Percentiles rank a stretch among this genome's conserved stretches.
Conservation (phyloP, 495 filamentous ascomycete species). For the Aspergillus bertholletiae region DNA sequence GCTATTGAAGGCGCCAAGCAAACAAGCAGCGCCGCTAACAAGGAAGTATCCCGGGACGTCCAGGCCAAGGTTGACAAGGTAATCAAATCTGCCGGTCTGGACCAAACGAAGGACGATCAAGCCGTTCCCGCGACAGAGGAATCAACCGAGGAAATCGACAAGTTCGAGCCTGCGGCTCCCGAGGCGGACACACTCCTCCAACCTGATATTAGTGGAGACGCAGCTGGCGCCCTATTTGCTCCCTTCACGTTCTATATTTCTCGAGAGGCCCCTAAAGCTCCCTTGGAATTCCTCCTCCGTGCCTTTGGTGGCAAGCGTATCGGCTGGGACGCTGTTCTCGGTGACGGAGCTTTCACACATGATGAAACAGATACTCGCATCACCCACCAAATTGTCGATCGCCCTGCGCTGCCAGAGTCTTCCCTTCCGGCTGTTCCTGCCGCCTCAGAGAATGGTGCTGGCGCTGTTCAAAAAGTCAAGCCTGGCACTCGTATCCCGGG, state of each 20-base stretch:
- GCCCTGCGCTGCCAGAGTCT: slow-evolving; percentile 66
- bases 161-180: slow-evolving; percentile 72
- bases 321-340: slow-evolving; percentile 86
- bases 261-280: slow-evolving; percentile 84
- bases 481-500: slow-evolving; percentile 72
- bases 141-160: slow-evolving; percentile 72
- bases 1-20: slow-evolving; percentile 50
- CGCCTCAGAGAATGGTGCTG: slow-evolving; percentile 52
- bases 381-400: slow-evolving; percentile 94
- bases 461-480: slow-evolving; percentile 41
- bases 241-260: slow-evolving; percentile 90
- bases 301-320: slow-evolving; percentile 95
- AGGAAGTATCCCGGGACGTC: slow-evolving; percentile 47
- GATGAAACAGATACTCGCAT: slow-evolving; percentile 83
- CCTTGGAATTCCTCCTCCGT: slow-evolving; percentile 90
- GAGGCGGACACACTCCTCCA: slow-evolving; percentile 86
- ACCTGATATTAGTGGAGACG: slow-evolving; percentile 58
- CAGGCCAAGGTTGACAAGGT: slow-evolving; percentile 54
- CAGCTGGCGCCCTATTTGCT: slow-evolving; percentile 67
- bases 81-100: slow-evolving; percentile 40
- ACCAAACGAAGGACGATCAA: slow-evolving; percentile 43
- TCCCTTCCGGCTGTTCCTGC: slow-evolving; percentile 56
- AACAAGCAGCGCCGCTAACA: slow-evolving; percentile 35
- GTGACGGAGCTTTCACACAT: slow-evolving; percentile 87
- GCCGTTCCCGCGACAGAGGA: slow-evolving; percentile 39